These are phyloP conservation scores for Oryza rufipogon DNA, from an alignment of 176 grass and related monocot species.

Conservation along the genomic window DNA sequence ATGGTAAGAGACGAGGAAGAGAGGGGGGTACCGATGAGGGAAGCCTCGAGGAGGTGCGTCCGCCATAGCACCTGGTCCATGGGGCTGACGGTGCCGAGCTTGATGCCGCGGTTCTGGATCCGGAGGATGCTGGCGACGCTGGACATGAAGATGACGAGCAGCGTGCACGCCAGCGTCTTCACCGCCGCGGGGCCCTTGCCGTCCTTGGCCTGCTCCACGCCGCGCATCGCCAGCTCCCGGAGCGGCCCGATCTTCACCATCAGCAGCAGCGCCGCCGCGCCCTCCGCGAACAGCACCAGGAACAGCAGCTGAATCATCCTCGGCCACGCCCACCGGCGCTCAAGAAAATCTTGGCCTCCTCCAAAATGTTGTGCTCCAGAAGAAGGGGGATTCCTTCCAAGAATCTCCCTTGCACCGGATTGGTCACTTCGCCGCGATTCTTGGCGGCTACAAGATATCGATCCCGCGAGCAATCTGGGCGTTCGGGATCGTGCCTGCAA, in stretches of 20 bases:
- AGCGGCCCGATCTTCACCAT: conserved; percentile 93
- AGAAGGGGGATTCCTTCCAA: background rate
- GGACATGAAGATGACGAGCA: conserved; percentile 77
- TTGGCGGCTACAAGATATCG: background rate
- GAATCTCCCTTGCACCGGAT: background rate
- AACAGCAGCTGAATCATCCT: conserved; percentile 88
- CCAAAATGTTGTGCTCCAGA: background rate
- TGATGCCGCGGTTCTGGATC: conserved; percentile 80
- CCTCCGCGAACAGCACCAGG: conserved; percentile 86
- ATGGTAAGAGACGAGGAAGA: background rate
- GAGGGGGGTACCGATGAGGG: conserved; percentile 59
- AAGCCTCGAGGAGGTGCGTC: conserved; percentile 92
- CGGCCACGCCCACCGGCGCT: background rate
- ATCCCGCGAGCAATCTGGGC: background rate
- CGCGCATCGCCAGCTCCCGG: conserved; percentile 79
- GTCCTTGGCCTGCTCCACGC: conserved; percentile 71
- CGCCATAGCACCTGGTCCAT: conserved; percentile 99
- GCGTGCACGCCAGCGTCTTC: conserved; percentile 91
- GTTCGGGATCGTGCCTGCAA: background rate
- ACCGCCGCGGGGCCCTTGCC: conserved; percentile 86
- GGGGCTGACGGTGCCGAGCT: conserved; percentile 78
- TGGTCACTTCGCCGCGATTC: background rate
- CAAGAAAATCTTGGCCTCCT: background rate
- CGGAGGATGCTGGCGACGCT: conserved; percentile 75
- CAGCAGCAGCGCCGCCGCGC: conserved; percentile 72